A percentile compares a stretch with the other conserved stretches of the same genome.
Evolutionary conservation across 2,329 filamentous ascomycete species (phyloP).

Genomic region (Colletotrichum scovillei): DNA sequence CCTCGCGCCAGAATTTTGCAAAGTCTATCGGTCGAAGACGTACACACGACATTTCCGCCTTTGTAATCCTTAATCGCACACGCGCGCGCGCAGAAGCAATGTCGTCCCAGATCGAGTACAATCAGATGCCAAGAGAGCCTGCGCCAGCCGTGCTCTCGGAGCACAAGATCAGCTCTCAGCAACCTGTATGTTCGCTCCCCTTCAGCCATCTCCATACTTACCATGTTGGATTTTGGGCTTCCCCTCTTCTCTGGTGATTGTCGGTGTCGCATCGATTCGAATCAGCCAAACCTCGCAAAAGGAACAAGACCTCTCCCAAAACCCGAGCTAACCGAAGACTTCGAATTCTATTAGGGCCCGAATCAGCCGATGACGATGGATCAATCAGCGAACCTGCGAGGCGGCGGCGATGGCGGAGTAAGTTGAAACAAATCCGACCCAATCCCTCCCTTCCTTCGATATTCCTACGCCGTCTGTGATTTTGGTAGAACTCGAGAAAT

Average conservation of each 20-base stretch:
- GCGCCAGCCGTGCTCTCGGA: conserved; percentile 43
- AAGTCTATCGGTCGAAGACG: too few relatives aligned
- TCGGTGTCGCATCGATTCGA: not conserved
- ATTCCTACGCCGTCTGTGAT: not conserved
- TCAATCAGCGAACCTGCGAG: conserved; percentile 39
- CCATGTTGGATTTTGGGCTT: not conserved
- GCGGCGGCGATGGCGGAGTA: conserved; percentile 50
- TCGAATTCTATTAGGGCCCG: conserved; percentile 40
- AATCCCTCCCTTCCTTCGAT: not conserved
- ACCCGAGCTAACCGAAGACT: not conserved
- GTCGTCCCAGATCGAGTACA: conserved; percentile 27
- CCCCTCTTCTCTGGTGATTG: not conserved
- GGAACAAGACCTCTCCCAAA: too few relatives aligned
- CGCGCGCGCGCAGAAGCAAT: not conserved
- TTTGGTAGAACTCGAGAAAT: not conserved
- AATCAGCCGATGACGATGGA: conserved; percentile 49
- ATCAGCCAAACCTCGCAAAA: not conserved
- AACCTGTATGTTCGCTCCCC: conserved; percentile 46
- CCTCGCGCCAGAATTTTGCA: not conserved
- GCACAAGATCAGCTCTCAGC: conserved; percentile 44
- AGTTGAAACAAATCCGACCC: conserved; percentile 26
- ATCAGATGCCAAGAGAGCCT: conserved; percentile 48
- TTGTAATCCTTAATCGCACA: conserved; percentile 11
- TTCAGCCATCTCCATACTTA: conserved; percentile 1
- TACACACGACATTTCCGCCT: too few relatives aligned